Evolutionary conservation across 345 rosid genomes (phyloP), one percentile per base, ranked within the genome.

Genomic region (Sonneratia alba): DNA sequence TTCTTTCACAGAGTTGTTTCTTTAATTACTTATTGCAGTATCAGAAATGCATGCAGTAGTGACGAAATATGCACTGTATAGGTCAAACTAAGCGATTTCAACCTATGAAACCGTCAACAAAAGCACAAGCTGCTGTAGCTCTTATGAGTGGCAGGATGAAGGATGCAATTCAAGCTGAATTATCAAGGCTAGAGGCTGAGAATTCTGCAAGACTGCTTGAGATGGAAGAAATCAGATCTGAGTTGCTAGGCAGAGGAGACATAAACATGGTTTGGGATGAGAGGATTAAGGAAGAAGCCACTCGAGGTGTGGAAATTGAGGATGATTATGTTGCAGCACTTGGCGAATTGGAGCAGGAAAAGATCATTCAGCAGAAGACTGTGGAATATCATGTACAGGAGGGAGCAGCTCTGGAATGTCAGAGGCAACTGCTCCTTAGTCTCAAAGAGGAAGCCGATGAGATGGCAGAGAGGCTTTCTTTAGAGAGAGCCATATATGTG

Each of bases 21-120:
- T 53, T 6, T 18, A 53, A 53, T 13, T 22, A 0, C 36, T 24
- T 27, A 62, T 62, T 62, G 66, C 66, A n/a, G n/a, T 27, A 62
- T 32, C 4, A n/a, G 38, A 47, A 43, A 61, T n/a, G 42, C 48
- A 42, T 3, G 0, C 10, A 43, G 6, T 15, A 16, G 43, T 73
- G 72, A 32, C 61, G 67, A 55, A 68, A 6, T 64, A 40, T 34
- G 45, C 27, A 37, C 0, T 70, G 21, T 77, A 62, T 83, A 94
- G 98, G 98, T 77, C 85, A 84, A 76, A 88, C 86, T 81, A 94
- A 82, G 80, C 88, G 92, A 74, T 84, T 91, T 84, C 96, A 90
- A 68, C 91, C 96, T 12, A 83, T 73, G 77, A 87, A 88, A 80
- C 98, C 97, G 70, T 78, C 85, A 55, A 86, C 96, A 61, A 91